Base-by-base conservation (phyloP, 257 asterid genomes). In the Leptodermis oblonga region DNA sequence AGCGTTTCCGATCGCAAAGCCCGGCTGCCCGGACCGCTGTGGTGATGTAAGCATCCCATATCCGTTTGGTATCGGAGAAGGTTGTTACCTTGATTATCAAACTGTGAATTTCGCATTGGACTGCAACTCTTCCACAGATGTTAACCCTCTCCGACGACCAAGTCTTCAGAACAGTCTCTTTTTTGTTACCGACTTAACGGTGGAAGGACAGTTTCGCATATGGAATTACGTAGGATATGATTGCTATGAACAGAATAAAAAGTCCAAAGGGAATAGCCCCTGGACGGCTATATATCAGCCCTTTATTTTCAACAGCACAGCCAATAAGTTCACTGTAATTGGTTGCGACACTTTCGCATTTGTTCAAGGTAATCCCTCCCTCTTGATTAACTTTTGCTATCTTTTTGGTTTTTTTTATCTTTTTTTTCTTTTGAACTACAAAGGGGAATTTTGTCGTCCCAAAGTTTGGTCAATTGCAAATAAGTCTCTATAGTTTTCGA, bases 1-100 rank as follows among this genome's bases (percentile, higher is more conserved):
- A 25, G 25, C 65, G 10, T 15, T 64, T 49, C 39, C 73, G 7
- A 31, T 74, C 65, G 55, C 76, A 20, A 69, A 72, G 54, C 33
- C 76, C 20, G 51, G 43, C 52, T 77, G 81, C 59, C 5, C 0
- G 1, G 68, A 14, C n/a, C 67, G 23, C 2, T 81, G 89, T 7
- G 86, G 86, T n/a, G 26, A 73, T 15, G 51, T 77, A 1, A 6
- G 1, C 45, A 82, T 85, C 68, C 86, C 87, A 5, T 80, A 25
- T 41, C 87, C 90, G 0, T 80, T 80, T n/a, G 84, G 87, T 42
- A 63, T 70, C 3, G 48, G 65, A 0, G 1, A 0, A 8, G 63
- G 69, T 0, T 85, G 86, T 45, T 51, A 52, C 54, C 23, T 30
- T 1, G 0, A 1, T 53, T 53, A 0, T 5, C 0, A 0, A 0